These are phyloP conservation scores for Bipolaris sorokiniana DNA, from an alignment of 2,329 filamentous ascomycete species.

Conservation along the genomic window DNA sequence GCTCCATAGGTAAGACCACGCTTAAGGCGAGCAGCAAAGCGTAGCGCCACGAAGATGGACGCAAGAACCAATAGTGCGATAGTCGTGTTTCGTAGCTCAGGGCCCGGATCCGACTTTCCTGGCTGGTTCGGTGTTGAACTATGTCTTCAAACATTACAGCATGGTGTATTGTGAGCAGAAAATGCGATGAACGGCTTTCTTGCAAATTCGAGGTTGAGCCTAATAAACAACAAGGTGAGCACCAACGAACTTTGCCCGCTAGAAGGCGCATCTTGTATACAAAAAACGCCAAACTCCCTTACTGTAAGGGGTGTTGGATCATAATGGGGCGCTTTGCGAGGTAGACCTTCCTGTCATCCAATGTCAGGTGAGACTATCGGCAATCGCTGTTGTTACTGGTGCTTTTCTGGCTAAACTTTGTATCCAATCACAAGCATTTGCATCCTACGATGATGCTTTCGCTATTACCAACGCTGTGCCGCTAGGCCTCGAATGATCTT, in stretches of 20 bases:
- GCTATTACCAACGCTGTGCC: neutral
- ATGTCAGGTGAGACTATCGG: neutral
- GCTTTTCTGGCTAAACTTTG: neutral
- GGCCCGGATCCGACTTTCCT: neutral
- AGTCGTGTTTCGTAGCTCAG: neutral
- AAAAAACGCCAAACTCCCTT: too few relatives aligned
- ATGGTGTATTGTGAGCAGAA: neutral
- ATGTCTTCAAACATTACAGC: neutral
- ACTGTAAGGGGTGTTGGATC: neutral
- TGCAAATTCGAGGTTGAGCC: neutral
- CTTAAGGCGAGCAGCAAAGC: neutral
- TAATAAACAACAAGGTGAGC: neutral
- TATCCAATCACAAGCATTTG: neutral
- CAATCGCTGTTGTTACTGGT: neutral
- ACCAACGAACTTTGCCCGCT: neutral
- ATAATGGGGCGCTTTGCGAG: neutral
- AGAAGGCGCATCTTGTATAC: neutral
- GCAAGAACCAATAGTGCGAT: constrained; percentile 3
- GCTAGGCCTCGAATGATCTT: neutral
- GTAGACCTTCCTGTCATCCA: neutral
- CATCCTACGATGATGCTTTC: neutral
- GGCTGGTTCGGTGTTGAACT: neutral
- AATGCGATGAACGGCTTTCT: neutral
- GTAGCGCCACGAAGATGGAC: constrained; percentile 3
- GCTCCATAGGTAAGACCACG: constrained; percentile 8